Conservation (phyloP, 768 basidiomycete genomes). For the Austroboletus festivus region DNA sequence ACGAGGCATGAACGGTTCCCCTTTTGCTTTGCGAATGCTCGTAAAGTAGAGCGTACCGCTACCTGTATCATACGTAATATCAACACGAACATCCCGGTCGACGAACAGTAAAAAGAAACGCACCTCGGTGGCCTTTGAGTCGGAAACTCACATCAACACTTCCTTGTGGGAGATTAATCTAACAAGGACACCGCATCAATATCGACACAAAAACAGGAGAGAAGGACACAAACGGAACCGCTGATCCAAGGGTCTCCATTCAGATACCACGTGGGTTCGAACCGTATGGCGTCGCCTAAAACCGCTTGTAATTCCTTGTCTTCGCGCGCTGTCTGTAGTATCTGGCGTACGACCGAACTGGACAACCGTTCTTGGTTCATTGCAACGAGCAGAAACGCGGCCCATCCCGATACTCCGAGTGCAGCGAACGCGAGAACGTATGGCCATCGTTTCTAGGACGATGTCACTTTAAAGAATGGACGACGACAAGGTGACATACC, state of each 20-base stretch:
- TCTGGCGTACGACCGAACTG: constrained; percentile 67
- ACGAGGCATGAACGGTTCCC: constrained; percentile 66
- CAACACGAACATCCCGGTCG: not conserved
- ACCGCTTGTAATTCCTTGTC: constrained; percentile 46
- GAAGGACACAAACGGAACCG: constrained; percentile 53
- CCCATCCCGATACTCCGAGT: constrained; percentile 62
- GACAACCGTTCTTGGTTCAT: constrained; percentile 78
- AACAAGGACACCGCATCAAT: not conserved
- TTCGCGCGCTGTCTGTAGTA: constrained; percentile 58
- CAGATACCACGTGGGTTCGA: constrained; percentile 46
- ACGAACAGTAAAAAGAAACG: constrained; percentile 8
- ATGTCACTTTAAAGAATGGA: not conserved
- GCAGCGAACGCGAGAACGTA: constrained; percentile 45
- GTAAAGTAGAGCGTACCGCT: constrained; percentile 81
- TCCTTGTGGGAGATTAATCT: constrained; percentile 75
- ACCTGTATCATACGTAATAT: constrained; percentile 37
- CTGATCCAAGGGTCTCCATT: constrained; percentile 72
- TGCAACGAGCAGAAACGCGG: constrained; percentile 61
- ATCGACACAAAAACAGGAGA: not conserved
- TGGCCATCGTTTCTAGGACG: constrained; percentile 51
- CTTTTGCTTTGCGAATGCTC: constrained; percentile 75
- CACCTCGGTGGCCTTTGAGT: constrained; percentile 68
- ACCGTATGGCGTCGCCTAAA: constrained; percentile 56
- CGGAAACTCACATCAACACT: constrained; percentile 77
- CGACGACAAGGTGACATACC: constrained; percentile 21